These are phyloP conservation scores for Ophiocordyceps unilateralis DNA, from an alignment of 2,329 filamentous ascomycete genomes.

Conservation along the genomic window DNA sequence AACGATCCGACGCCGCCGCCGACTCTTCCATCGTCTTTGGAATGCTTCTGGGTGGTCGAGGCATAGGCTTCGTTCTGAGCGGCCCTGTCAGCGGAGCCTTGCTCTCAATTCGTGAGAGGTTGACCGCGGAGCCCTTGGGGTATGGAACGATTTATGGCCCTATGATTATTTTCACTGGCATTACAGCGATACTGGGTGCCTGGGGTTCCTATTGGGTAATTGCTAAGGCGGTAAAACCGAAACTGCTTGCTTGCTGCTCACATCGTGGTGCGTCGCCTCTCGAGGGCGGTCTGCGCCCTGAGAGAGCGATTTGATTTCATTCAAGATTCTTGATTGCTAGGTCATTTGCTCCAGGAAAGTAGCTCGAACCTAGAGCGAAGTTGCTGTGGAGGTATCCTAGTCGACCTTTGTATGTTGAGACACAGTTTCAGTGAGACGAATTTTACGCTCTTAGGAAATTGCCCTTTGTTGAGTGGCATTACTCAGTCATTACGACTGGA, in stretches of 20 bases:
- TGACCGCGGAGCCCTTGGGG: slow-evolving; percentile 11
- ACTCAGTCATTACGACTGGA: too few relatives aligned
- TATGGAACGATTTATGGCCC: slow-evolving; percentile 15
- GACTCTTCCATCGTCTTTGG: slow-evolving; percentile 14
- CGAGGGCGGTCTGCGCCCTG: background rate
- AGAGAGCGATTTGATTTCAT: background rate
- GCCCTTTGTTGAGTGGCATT: too few relatives aligned
- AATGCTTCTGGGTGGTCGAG: slow-evolving; percentile 13
- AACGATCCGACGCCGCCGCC: slow-evolving; percentile 7
- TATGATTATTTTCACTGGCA: slow-evolving; percentile 15
- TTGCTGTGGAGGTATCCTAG: too few relatives aligned
- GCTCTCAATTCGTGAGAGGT: slow-evolving; percentile 7
- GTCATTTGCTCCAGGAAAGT: too few relatives aligned
- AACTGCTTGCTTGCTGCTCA: background rate
- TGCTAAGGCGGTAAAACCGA: background rate
- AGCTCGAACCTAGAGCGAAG: too few relatives aligned
- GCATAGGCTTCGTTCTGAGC: slow-evolving; percentile 11
- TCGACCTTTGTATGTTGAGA: too few relatives aligned
- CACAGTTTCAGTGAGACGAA: too few relatives aligned
- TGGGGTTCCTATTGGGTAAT: background rate
- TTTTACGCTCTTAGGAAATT: too few relatives aligned
- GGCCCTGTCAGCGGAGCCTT: slow-evolving; percentile 13
- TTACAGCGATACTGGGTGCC: background rate
- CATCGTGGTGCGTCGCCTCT: background rate
- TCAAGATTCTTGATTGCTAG: too few relatives aligned